These are phyloP conservation scores for Cairneyella variabilis DNA, from an alignment of 495 filamentous ascomycete species.

Conservation along the genomic window DNA sequence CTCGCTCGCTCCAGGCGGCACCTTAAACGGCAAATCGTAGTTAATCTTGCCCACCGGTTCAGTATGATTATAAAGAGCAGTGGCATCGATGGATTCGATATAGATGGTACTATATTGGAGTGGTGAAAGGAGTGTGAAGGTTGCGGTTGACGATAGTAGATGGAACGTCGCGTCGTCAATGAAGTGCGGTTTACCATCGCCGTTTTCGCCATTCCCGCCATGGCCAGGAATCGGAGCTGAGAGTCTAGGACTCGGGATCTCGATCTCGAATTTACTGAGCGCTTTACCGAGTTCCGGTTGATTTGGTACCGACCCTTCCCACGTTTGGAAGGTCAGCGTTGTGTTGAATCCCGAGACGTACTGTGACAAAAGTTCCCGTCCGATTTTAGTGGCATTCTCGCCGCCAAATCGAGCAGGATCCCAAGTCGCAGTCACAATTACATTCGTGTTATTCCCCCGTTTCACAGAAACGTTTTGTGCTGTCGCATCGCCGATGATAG, in stretches of 20 bases:
- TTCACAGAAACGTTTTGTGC: conserved; percentile 54
- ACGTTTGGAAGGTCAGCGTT: conserved; percentile 64
- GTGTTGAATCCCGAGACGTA: conserved; percentile 88
- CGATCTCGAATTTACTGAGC: conserved; percentile 62
- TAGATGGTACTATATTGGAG: conserved; percentile 64
- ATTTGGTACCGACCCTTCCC: conserved; percentile 66
- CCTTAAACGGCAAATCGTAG: conserved; percentile 69
- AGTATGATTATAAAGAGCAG: conserved; percentile 76
- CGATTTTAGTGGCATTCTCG: conserved; percentile 51
- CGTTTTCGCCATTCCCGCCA: conserved; percentile 39
- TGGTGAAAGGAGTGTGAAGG: conserved; percentile 80
- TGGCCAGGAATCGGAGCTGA: conserved; percentile 45
- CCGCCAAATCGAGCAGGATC: conserved; percentile 62
- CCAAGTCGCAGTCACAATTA: conserved; percentile 69
- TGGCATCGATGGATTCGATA: conserved; percentile 76
- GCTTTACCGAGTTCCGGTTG: conserved; percentile 69
- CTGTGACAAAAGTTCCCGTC: conserved; percentile 70
- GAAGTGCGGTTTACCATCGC: conserved; percentile 56
- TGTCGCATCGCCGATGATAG: conserved; percentile 69
- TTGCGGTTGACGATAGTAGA: conserved; percentile 78
- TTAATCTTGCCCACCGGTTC: conserved; percentile 72
- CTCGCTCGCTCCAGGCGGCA: conserved; percentile 66
- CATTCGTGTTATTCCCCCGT: conserved; percentile 67
- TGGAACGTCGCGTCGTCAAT: conserved; percentile 86
- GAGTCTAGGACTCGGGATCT: conserved; percentile 66